A percentile compares a stretch with the other conserved stretches of the same genome.
Evolutionary conservation across 441 rosid genomes (phyloP).

Genomic region (Viola pubescens): DNA sequence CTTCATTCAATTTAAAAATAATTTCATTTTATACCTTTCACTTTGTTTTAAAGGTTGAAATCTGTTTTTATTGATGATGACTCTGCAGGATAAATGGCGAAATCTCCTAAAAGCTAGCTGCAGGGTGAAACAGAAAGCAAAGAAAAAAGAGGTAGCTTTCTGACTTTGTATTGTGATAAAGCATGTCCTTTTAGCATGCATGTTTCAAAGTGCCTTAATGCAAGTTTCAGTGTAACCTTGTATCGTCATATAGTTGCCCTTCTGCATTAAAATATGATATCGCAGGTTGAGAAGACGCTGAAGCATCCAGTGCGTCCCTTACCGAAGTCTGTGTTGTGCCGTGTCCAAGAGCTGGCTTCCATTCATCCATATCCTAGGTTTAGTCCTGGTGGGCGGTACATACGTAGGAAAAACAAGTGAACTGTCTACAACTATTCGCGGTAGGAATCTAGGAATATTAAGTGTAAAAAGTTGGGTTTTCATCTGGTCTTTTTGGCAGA

Average conservation of each 20-base stretch:
- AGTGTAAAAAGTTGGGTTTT: slow-evolving; percentile 14
- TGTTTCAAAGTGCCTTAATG: not conserved
- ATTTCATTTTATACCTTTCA: not conserved
- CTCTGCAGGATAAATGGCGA: slow-evolving; percentile 89
- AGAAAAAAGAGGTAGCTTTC: slow-evolving; percentile 50
- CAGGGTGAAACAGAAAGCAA: slow-evolving; percentile 21
- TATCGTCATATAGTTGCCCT: too few species aligned
- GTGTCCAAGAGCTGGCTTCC: slow-evolving; percentile 58
- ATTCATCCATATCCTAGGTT: slow-evolving; percentile 62
- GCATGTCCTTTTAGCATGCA: not conserved
- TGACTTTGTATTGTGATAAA: slow-evolving; percentile 7
- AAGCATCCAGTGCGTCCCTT: slow-evolving; percentile 34
- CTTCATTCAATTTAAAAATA: slow-evolving; percentile 9
- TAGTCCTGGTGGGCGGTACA: slow-evolving; percentile 30
- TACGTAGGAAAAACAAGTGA: slow-evolving; percentile 29
- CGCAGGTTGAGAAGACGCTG: slow-evolving; percentile 43
- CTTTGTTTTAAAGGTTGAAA: slow-evolving; percentile 12
- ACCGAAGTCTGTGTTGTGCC: slow-evolving; percentile 49
- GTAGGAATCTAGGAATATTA: slow-evolving; percentile 2
- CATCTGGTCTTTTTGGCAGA: slow-evolving; percentile 12
- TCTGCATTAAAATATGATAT: not conserved
- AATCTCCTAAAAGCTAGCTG: slow-evolving; percentile 74
- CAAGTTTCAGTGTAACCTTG: not conserved
- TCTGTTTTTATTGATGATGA: slow-evolving; percentile 11
- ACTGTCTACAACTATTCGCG: too few species aligned